phyloP scores from a whole-genome alignment of 257 asterid species.

The Henckelia pumila region DNA sequence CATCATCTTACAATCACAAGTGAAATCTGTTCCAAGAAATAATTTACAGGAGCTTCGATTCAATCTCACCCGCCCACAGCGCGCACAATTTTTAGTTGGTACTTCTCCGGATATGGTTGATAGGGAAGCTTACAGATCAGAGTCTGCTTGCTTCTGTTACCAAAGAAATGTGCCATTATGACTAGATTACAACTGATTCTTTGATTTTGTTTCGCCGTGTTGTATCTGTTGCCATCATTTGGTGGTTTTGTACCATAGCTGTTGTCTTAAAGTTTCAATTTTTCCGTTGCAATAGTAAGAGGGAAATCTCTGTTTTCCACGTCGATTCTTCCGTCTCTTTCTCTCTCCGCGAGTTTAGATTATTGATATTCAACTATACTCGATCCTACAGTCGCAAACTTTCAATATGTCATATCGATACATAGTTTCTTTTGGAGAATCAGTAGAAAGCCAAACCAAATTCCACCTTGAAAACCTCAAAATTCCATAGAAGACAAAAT shows the following conservation, averaged over 20 bases:
- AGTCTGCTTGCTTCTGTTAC: background rate
- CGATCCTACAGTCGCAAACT: background rate
- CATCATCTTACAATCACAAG: background rate
- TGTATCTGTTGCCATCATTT: conserved; percentile 30
- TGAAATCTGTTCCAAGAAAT: background rate
- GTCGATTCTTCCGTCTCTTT: background rate
- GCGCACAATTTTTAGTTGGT: background rate
- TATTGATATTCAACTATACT: background rate
- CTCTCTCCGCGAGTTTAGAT: no score
- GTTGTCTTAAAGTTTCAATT: background rate
- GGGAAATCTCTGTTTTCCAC: conserved; percentile 17
- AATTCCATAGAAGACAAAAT: background rate
- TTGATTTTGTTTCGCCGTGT: conserved; percentile 34
- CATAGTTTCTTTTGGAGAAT: no score
- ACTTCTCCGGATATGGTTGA: background rate
- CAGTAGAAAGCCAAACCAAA: background rate
- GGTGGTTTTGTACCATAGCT: conserved; percentile 43
- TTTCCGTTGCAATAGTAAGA: conserved; percentile 23
- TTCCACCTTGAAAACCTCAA: background rate
- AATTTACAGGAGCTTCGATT: background rate
- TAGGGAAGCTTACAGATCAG: background rate
- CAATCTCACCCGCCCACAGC: background rate
- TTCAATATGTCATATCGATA: background rate
- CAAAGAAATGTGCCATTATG: conserved; percentile 17
- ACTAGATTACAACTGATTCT: conserved; percentile 35